Evolutionary conservation across 495 filamentous ascomycete genomes (phyloP), one percentile per base, ranked within the genome.

Genomic region (Aspergillus affinis): DNA sequence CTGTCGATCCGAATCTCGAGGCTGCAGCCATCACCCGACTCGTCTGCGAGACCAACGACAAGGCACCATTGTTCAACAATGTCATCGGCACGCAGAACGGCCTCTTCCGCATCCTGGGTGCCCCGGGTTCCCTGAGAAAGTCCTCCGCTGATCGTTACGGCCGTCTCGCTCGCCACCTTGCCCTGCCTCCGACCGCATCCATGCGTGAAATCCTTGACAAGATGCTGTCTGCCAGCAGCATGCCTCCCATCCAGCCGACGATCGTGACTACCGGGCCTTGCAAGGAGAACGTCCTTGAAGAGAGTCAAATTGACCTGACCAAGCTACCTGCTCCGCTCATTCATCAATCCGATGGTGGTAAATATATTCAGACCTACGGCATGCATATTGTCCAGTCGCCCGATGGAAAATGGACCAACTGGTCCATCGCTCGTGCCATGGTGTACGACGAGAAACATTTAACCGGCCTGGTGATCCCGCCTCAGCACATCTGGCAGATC

Each of bases 371-470:
- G 15, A 79, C 75, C 0, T 72, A 70, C 19, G 75, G 75, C 2
- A 72, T 79, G 66, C 67, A 78, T 52, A 59, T 77, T 19, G 63
- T 78, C 1, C 68, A 75, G 36, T 65, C 67, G 2, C 74, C 75
- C 9, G 74, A 75, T 57, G 69, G 67, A 13, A 59, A 54, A 17
- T 79, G 76, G 76, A 72, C 67, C 1, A 79, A 79, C 54, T 79
- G 76, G 75, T 75, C 76, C 0, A 79, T 79, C 60, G 65, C 69
- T 2, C 71, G 76, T 0, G 73, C 69, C 6, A 78, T 78, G 75
- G 67, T 78, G 3, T 60, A 60, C 18, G 75, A 71, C 20, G 68
- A 72, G 5, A 63, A 62, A 2, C 61, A 69, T n/a, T 45, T 79
- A 7, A 59, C 62, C 0, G 73, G 76, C 3, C 61, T 72, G 10